Percentiles rank a stretch among this genome's conserved stretches.
Conservation (phyloP, 108 stramenopile species). For the Skeletonema marinoi region DNA sequence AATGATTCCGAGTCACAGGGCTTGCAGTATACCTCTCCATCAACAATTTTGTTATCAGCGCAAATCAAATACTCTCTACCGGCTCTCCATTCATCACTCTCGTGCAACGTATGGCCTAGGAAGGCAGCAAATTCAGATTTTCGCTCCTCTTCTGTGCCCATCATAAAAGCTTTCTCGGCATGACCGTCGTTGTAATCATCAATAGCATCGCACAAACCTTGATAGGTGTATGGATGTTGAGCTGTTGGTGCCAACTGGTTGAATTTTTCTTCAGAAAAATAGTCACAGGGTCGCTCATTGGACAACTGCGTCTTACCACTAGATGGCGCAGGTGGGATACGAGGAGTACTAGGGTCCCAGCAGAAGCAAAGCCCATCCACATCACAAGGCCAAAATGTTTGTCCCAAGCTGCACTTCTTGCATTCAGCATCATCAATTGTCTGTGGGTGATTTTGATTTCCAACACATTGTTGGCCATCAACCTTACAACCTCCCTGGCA, state of each 20-base stretch:
- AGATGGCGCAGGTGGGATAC: slow-evolving; percentile 45
- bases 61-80: slow-evolving; percentile 46
- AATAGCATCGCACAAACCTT: slow-evolving; percentile 43
- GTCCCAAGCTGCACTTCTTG: slow-evolving; percentile 22
- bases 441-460: slow-evolving; percentile 50
- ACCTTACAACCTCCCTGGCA: slow-evolving; percentile 33
- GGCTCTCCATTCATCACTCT: slow-evolving; percentile 47
- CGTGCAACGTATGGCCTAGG: slow-evolving; percentile 39
- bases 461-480: slow-evolving; percentile 38
- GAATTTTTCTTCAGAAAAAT: slow-evolving; percentile 38
- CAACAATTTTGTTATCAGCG: slow-evolving; percentile 38
- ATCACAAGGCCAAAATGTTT: slow-evolving; percentile 52
- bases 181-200: slow-evolving; percentile 47
- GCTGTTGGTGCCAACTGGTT: slow-evolving; percentile 36
- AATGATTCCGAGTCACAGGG: slow-evolving; percentile 43
- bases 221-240: slow-evolving; percentile 40
- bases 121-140: slow-evolving; percentile 43
- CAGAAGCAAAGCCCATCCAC: slow-evolving; percentile 51
- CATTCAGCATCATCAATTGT: slow-evolving; percentile 33
- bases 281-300: slow-evolving; percentile 46
- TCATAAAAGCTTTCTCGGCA: slow-evolving; percentile 51
- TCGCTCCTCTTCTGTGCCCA: slow-evolving; percentile 38
- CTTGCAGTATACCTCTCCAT: slow-evolving; percentile 44
- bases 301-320: slow-evolving; percentile 34
- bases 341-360: slow-evolving; percentile 40